A percentile compares a stretch with the other conserved stretches of the same genome.
phyloP scores from a whole-genome alignment of 23 red algal species.

The Gracilaria gracilis region DNA sequence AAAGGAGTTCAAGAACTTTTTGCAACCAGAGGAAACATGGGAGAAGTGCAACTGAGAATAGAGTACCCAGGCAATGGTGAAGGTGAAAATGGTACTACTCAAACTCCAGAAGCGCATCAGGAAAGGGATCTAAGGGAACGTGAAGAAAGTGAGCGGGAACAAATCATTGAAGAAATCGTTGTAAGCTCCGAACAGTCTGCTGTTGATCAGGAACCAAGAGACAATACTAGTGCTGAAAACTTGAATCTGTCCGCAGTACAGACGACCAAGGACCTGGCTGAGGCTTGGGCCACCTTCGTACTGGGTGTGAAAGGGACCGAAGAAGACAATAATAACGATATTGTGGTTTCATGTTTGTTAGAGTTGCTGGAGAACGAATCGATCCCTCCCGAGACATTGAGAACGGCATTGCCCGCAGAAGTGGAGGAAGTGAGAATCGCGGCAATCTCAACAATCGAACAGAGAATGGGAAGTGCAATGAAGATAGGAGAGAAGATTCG shows the following conservation, averaged over 20 bases:
- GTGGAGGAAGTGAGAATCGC: not conserved
- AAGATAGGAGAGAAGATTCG: conserved; percentile 2
- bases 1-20: not conserved
- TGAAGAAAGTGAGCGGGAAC: not conserved
- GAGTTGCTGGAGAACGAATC: too few species aligned
- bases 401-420: not conserved
- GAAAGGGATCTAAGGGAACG: too few species aligned
- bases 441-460: not conserved
- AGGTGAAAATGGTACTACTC: not conserved
- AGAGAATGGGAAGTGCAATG: conserved; percentile 3
- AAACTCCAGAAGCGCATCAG: not conserved
- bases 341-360: too few species aligned
- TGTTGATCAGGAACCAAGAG: not conserved
- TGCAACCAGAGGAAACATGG: not conserved
- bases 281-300: not conserved
- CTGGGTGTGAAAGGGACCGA: not conserved
- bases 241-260: too few species aligned
- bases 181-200: not conserved
- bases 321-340: too few species aligned
- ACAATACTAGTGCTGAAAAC: too few species aligned
- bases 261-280: too few species aligned
- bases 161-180: not conserved
- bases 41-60: not conserved
- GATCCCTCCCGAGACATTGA: too few species aligned
- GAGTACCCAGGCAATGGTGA: not conserved